phyloP scores from a whole-genome alignment of 2,329 filamentous ascomycete genomes.

The Colletotrichum tamarilloi region DNA sequence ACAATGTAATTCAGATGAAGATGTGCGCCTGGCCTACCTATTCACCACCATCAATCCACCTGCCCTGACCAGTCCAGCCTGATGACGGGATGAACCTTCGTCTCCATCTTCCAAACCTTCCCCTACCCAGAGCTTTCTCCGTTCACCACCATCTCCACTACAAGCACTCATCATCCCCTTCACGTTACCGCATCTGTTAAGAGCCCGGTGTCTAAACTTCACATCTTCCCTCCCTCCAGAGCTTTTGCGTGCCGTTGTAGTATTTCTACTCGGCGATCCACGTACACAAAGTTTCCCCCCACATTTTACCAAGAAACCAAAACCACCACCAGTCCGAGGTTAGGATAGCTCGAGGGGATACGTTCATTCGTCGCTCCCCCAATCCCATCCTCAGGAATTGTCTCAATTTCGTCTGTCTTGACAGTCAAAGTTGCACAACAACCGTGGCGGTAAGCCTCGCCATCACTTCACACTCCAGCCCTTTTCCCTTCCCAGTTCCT shows the following conservation, averaged over 20 bases:
- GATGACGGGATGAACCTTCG: constrained; percentile 27
- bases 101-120: constrained; percentile 6
- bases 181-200: constrained; percentile 16
- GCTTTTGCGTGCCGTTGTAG: constrained; percentile 54
- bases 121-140: constrained; percentile 15
- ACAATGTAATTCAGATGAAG: constrained; percentile 8
- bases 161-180: background rate
- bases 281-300: constrained; percentile 50
- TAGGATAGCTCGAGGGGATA: constrained; percentile 65
- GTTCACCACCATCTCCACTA: constrained; percentile 32
- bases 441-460: constrained; percentile 64
- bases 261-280: constrained; percentile 39
- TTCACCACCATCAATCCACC: background rate
- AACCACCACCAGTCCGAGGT: constrained; percentile 36
- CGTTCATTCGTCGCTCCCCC: constrained; percentile 74
- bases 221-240: constrained; percentile 46
- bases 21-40: background rate
- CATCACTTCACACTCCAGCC: constrained; percentile 1
- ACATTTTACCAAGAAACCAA: constrained; percentile 47
- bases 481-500: background rate
- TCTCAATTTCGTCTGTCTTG: constrained; percentile 59
- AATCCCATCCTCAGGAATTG: constrained; percentile 57
- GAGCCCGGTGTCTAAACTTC: constrained; percentile 42
- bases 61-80: background rate
- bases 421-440: constrained; percentile 45